Base-by-base conservation (phyloP, 371 early-diverging fungal species). In the Mucor circinelloides region DNA sequence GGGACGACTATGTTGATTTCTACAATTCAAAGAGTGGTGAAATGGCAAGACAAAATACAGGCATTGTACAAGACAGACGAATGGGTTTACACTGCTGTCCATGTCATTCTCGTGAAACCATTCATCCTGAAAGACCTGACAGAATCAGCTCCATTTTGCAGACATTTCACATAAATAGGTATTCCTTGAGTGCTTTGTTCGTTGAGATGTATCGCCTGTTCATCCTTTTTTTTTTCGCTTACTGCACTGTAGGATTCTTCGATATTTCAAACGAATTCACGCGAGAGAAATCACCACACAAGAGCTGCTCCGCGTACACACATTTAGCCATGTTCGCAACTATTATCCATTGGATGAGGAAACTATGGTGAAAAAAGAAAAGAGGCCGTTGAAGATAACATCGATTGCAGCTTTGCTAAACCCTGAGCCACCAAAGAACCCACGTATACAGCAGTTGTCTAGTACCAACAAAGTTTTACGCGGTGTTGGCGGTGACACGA, bases 121-220 rank as follows among this genome's bases (percentile, higher is more conserved):
- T 81, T 30, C 90, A 90, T 61, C 90, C 90, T 19, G 90, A 90
- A 62, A 76, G 84, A 34, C 90, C 90, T 8, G 88, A 87, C 63
- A 73, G 90, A 27, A 77, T 90, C 19, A 56, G 60, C 23, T 77
- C 76, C 5, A 82, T 82, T 48, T 48, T 82, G 6, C 72, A 79
- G 56, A 66, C 75, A 50, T 65, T 82, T 42, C 76, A 79, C 60
- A 58, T 36, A n/a, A 66, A 83, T 58, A 79, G 77, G 83, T 82
- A 72, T 64, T 17, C 15, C 46, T 13, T 19, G n/a, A 44, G 10
- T 15, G 17, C 27, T 2, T 5, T n/a, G 2, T 25, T 9, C 0
- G 23, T 23, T 25, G 9, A 12, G 9, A 21, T 25, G 23, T 4
- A 25, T 25, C 12, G 10, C 34, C 3, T 25, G 23, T 38, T 28